Percentiles rank a stretch among this genome's conserved stretches.
phyloP scores from a whole-genome alignment of 176 grass and related monocot genomes.

The Ensete ventricosum region DNA sequence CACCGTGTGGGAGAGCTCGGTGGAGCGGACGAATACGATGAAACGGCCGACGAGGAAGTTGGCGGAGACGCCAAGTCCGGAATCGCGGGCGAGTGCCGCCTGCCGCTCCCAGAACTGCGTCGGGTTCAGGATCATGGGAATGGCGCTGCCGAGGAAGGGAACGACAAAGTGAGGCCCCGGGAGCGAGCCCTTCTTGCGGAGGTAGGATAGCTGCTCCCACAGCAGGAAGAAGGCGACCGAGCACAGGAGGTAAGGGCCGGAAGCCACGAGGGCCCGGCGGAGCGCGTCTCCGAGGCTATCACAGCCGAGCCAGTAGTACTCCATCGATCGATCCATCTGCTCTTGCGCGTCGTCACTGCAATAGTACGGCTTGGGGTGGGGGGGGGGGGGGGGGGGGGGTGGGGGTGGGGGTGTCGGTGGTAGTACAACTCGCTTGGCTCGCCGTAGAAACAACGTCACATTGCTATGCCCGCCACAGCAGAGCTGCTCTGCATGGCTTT shows the following conservation, averaged over 20 bases:
- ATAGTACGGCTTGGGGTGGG: too few relatives aligned
- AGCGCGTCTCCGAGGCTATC: too few relatives aligned
- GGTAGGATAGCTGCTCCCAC: constrained; percentile 61
- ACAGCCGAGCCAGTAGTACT: too few relatives aligned
- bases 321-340: too few relatives aligned
- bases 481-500: too few relatives aligned
- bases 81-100: constrained; percentile 37
- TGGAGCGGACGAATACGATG: constrained; percentile 65
- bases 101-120: constrained; percentile 50
- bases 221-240: constrained; percentile 29
- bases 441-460: too few relatives aligned
- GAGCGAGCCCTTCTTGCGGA: constrained; percentile 54
- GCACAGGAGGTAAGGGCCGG: constrained; percentile 34
- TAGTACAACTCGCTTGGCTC: too few relatives aligned
- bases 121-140: constrained; percentile 43
- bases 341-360: too few relatives aligned
- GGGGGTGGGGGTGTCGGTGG: too few relatives aligned
- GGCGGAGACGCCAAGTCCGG: constrained; percentile 46
- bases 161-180: constrained; percentile 42
- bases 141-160: constrained; percentile 56
- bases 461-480: too few relatives aligned
- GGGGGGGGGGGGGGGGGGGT: too few relatives aligned
- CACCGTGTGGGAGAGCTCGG: constrained; percentile 59
- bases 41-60: constrained; percentile 57
- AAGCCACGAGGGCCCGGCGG: too few relatives aligned